A percentile compares a stretch with the other conserved stretches of the same genome.
phyloP scores from a whole-genome alignment of 2,329 filamentous ascomycete species.

The Colletotrichum liriopes region DNA sequence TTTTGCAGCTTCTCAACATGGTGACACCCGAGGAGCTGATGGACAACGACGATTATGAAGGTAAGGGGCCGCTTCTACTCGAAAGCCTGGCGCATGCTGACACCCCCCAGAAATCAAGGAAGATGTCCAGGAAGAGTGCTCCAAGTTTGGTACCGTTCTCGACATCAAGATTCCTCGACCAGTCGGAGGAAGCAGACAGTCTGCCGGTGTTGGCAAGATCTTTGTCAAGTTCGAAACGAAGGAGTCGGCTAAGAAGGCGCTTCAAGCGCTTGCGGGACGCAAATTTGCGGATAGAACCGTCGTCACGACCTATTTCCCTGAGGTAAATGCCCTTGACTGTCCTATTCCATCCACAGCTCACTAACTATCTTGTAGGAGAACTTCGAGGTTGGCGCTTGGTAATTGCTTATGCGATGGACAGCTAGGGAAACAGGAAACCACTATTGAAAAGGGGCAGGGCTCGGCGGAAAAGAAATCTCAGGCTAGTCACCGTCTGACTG shows the following conservation, averaged over 20 bases:
- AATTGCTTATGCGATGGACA: constrained; percentile 49
- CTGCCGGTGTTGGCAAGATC: constrained; percentile 95
- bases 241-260: constrained; percentile 85
- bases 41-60: constrained; percentile 95
- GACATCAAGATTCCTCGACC: constrained; percentile 96
- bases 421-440: not conserved
- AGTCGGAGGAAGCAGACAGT: constrained; percentile 84
- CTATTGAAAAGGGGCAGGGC: constrained; percentile 20
- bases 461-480: constrained; percentile 23
- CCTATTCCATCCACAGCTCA: constrained; percentile 49
- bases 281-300: constrained; percentile 98
- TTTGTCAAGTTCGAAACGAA: constrained; percentile 91
- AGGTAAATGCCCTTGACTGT: constrained; percentile 68
- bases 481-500: constrained; percentile 24
- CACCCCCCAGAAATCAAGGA: constrained; percentile 87
- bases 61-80: constrained; percentile 63
- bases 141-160: constrained; percentile 87
- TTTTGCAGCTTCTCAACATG: constrained; percentile 97
- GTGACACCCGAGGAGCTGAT: constrained; percentile 95
- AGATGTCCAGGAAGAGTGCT: constrained; percentile 93
- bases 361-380: constrained; percentile 78
- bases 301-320: constrained; percentile 95
- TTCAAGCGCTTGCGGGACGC: constrained; percentile 91
- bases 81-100: constrained; percentile 1
- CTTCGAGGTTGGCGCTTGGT: constrained; percentile 94